Evolutionary conservation across 2,329 filamentous ascomycete genomes (phyloP).

Genomic region (Aspergillus pseudoviridinutans): DNA sequence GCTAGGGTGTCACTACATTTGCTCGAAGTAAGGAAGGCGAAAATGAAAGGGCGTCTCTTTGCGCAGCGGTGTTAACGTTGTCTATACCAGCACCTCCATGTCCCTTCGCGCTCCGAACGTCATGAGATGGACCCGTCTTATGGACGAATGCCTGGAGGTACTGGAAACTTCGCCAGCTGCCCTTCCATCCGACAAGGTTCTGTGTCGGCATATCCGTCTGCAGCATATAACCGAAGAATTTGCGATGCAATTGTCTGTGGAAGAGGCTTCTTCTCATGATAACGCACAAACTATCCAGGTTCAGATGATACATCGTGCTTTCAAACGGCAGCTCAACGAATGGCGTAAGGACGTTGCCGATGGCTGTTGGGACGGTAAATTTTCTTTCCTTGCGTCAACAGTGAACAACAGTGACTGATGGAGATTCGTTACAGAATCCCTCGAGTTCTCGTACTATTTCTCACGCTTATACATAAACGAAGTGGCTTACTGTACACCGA

Average conservation of each 20-base stretch:
- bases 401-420: no score
- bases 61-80: neutral
- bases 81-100: neutral
- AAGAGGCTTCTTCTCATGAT: neutral
- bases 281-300: neutral
- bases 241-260: neutral
- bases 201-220: neutral
- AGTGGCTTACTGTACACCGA: neutral
- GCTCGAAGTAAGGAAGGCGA: neutral
- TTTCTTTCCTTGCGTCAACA: no score
- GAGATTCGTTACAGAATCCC: neutral
- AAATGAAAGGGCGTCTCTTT: no score
- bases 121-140: slow-evolving; percentile 3
- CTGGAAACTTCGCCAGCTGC: neutral
- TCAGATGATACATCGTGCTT: neutral
- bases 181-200: neutral
- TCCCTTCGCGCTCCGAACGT: neutral
- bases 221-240: neutral
- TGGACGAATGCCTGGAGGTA: neutral
- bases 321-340: neutral
- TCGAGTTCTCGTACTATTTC: slow-evolving; percentile 4
- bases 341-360: neutral
- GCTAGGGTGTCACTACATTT: slow-evolving; percentile 1
- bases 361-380: neutral
- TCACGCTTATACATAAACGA: slow-evolving; percentile 2